Evolutionary conservation across 2,329 filamentous ascomycete genomes (phyloP).

Genomic region (Helotiales sp.): DNA sequence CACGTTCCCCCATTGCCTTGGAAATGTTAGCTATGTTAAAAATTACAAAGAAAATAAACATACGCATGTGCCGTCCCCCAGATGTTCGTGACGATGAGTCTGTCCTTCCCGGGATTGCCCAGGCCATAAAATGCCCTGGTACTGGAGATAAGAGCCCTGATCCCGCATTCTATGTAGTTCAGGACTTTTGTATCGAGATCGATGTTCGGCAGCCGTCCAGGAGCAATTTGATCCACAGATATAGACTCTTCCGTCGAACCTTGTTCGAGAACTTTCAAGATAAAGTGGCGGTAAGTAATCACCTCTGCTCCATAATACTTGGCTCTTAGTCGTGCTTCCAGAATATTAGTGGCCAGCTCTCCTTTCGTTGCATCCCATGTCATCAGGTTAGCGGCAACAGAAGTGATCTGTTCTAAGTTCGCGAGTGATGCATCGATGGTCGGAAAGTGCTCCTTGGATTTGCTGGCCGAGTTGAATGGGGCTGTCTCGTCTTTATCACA

Average conservation of each 20-base stretch:
- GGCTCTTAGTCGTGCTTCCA: constrained; percentile 81
- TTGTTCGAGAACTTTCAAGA: constrained; percentile 57
- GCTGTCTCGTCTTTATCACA: constrained; percentile 43
- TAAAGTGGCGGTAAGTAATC: constrained; percentile 83
- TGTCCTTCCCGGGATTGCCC: constrained; percentile 52
- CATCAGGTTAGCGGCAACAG: constrained; percentile 57
- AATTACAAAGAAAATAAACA: constrained; percentile 54
- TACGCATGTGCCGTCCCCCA: constrained; percentile 97
- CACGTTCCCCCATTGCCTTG: constrained; percentile 94
- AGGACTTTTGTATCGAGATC: constrained; percentile 53
- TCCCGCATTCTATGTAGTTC: constrained; percentile 56
- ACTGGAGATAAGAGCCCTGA: constrained; percentile 77
- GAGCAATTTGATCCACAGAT: constrained; percentile 30
- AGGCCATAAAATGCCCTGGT: constrained; percentile 80
- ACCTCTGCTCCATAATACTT: constrained; percentile 95
- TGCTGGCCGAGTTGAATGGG: constrained; percentile 35
- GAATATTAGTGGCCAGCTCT: constrained; percentile 73
- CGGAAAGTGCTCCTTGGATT: constrained; percentile 45
- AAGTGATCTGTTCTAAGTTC: constrained; percentile 46
- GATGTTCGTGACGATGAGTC: constrained; percentile 90
- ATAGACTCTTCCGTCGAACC: constrained; percentile 32
- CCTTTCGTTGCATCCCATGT: constrained; percentile 50
- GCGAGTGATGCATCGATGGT: constrained; percentile 54
- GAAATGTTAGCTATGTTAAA: constrained; percentile 40
- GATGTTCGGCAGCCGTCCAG: constrained; percentile 34